Conservation (phyloP, 75 land plant species). For the Picea glauca region DNA sequence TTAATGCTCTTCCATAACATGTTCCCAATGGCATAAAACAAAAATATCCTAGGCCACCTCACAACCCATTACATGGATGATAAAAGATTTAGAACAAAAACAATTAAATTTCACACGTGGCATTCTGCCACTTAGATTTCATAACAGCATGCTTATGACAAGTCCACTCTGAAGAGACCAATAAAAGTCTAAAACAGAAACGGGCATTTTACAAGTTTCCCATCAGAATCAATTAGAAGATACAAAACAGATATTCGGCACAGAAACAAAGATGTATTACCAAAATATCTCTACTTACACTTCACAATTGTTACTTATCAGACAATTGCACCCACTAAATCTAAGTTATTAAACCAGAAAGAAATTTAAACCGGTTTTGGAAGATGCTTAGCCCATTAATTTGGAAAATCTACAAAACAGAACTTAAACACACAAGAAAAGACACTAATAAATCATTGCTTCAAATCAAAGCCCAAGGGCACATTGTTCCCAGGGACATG, state of each 20-base stretch:
- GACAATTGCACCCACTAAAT: no score
- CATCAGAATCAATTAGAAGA: no score
- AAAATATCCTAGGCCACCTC: not conserved
- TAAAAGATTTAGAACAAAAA: not conserved
- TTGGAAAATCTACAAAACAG: no score
- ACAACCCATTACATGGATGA: not conserved
- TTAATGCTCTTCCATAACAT: not conserved
- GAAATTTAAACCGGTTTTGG: no score
- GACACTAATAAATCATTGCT: no score
- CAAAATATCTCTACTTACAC: not conserved
- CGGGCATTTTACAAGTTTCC: not conserved
- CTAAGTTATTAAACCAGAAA: no score
- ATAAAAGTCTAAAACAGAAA: not conserved
- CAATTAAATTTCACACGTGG: not conserved
- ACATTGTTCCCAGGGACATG: no score
- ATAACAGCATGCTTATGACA: not conserved
- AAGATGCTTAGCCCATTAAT: no score
- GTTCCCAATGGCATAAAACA: not conserved
- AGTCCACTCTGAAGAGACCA: not conserved
- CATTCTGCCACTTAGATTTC: not conserved
- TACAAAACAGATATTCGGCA: no score
- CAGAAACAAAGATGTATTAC: not conserved
- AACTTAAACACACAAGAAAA: no score
- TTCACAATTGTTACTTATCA: not conserved
- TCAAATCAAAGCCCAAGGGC: no score